Evolutionary conservation across 208 protist genomes (phyloP), one percentile per base, ranked within the genome.

Genomic region (Trypanosoma vivax): DNA sequence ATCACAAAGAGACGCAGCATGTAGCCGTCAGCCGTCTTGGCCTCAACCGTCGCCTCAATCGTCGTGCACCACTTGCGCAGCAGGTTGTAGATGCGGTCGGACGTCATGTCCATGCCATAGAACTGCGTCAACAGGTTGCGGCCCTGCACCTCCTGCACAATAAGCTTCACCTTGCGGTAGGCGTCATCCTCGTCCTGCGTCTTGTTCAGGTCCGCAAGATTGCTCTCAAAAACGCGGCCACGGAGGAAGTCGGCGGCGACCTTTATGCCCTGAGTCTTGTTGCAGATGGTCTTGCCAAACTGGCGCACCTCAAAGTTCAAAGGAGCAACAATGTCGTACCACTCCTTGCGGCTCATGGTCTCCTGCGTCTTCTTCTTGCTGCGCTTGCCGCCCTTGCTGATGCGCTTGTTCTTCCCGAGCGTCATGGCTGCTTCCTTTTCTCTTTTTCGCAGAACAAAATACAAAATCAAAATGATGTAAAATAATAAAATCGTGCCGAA

Each of bases 31-130:
- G 85, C 91, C 28, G 98, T 99, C 78, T 95, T 97, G 57, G 98
- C 93, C 52, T 97, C 88, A 30, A 96, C 82, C 37, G 73, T 68
- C 43, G 83, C 73, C 83, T 99, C 97, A 60, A 99, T 99, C 19
- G 98, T 88, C 21, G 97, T 96, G 61, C 97, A 95, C 97, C 98
- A 99, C 92, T 99, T 99, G 60, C 91, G 87, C 65, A 99, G 81
- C 28, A 99, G 79, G 46, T 90, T 97, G 50, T 78, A 79, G 40
- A 98, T 69, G 76, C 98, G 98, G 82, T 99, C 98, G 27, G 96
- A 97, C 65, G 98, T 99, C 73, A 99, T 85, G 69, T 90, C 56
- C 76, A 99, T 93, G 70, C 97, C 97, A 83, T 98, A 88, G 85
- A 99, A 99, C 88, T 99, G 97, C 57, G 96, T 99, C 28, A 99